phyloP scores from a whole-genome alignment of 164 flowering plant genomes.

The Nymphaea colorata region DNA sequence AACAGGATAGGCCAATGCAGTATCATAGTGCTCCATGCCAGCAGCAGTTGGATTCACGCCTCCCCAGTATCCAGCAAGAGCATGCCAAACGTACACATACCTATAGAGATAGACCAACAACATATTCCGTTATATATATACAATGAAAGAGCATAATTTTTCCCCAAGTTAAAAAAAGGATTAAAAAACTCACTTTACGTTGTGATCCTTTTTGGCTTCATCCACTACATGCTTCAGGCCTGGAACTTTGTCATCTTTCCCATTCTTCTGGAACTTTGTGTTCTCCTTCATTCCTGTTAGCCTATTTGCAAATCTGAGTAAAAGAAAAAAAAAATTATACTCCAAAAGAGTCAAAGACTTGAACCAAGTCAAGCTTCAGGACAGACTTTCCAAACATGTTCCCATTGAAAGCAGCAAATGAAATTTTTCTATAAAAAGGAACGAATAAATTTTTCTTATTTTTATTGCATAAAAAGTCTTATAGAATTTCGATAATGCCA shows the following conservation, averaged over 20 bases:
- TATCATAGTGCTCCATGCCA: slow-evolving; percentile 85
- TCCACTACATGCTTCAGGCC: slow-evolving; percentile 74
- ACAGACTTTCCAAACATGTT: too few relatives aligned
- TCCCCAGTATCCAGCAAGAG: slow-evolving; percentile 97
- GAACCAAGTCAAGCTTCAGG: too few relatives aligned
- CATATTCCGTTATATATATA: background rate
- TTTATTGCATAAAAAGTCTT: too few relatives aligned
- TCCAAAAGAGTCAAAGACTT: too few relatives aligned
- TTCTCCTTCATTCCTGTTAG: slow-evolving; percentile 88
- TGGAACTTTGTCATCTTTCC: slow-evolving; percentile 38
- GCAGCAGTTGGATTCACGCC: slow-evolving; percentile 83
- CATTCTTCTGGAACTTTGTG: slow-evolving; percentile 69
- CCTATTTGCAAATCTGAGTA: slow-evolving; percentile 76
- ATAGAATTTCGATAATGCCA: too few relatives aligned
- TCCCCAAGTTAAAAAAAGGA: too few relatives aligned
- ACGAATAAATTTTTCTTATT: too few relatives aligned
- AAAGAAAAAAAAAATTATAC: too few relatives aligned
- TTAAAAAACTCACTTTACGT: slow-evolving; percentile 57
- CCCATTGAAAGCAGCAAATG: too few relatives aligned
- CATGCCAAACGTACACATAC: slow-evolving; percentile 93
- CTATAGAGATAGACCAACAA: slow-evolving; percentile 20
- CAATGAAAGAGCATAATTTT: background rate
- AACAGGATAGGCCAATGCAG: slow-evolving; percentile 69
- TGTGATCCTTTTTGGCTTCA: slow-evolving; percentile 52
- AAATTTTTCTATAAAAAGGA: too few relatives aligned